Evolutionary conservation across 331 rosid species (phyloP), one percentile per base, ranked within the genome.

Genomic region (Telfairia occidentalis): DNA sequence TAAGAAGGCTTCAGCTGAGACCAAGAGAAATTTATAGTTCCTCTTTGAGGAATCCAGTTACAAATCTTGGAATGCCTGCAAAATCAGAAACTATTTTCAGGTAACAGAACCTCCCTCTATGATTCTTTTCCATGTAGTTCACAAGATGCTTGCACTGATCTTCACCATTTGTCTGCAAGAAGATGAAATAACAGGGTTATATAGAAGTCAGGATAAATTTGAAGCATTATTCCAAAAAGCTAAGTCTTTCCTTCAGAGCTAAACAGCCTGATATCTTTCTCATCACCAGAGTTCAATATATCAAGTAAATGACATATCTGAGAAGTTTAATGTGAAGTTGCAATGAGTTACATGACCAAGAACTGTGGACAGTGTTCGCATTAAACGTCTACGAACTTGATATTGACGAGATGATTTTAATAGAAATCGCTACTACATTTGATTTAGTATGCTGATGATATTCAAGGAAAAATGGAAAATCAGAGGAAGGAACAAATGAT

Each of bases 141-240:
- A 81, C 87, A 28, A 91, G 92, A 78, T 75, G 76, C 78, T 78
- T 83, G 83, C 96, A 88, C 73, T 91, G 98, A 83, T 76, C 71
- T 86, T 94, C 89, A 2, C 96, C 98, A 73, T 94, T 90, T 46
- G 97, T 91, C 98, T 94, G 86, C 79, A 60, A 52, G 28, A 64
- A 81, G 71, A 76, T 71, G 78, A 75, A 35, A 48, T 53, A 76
- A 76, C 9, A n/a, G 70, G 48, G 52, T 29, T 72, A 72, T 7
- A 43, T 15, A 28, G n/a, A 24, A 26, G 58, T 18, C n/a, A 5
- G 40, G 6, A 15, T 64, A 40, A 12, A 16, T 30, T 34, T 38
- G 21, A 21, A 32, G 71, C 42, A 7, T 64, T 64, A n/a, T n/a
- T 37, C 42, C 5, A 37, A 15, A 3, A n/a, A 18, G 19, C 19